These are phyloP conservation scores for Fomitopsis schrenkii DNA, from an alignment of 1,284 basidiomycete species.

Conservation along the genomic window DNA sequence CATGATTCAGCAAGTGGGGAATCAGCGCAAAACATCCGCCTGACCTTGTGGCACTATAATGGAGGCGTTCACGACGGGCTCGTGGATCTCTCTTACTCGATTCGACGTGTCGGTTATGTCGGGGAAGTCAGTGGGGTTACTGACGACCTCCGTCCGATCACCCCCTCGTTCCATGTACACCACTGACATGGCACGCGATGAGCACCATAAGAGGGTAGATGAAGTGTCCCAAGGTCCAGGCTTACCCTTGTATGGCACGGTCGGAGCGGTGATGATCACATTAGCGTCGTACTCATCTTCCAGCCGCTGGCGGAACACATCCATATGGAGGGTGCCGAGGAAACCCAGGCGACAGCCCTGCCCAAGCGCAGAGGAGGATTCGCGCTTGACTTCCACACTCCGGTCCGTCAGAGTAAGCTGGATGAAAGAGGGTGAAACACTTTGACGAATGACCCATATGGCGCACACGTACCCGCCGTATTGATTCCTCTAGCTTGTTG, in stretches of 20 bases:
- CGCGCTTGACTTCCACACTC: slow-evolving; percentile 88
- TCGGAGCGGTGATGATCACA: slow-evolving; percentile 89
- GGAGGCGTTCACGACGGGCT: slow-evolving; percentile 87
- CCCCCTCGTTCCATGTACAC: slow-evolving; percentile 51
- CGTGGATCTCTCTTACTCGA: slow-evolving; percentile 74
- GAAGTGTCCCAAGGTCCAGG: slow-evolving; percentile 7
- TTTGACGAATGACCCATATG: slow-evolving; percentile 3
- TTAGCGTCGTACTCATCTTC: slow-evolving; percentile 96
- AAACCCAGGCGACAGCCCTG: slow-evolving; percentile 96
- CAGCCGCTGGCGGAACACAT: slow-evolving; percentile 92
- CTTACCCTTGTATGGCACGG: slow-evolving; percentile 87
- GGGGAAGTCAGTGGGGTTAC: slow-evolving; percentile 93
- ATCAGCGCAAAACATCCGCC: slow-evolving; percentile 9
- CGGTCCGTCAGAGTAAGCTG: slow-evolving; percentile 85
- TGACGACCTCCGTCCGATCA: slow-evolving; percentile 61
- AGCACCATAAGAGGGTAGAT: slow-evolving; percentile 6
- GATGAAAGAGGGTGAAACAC: slow-evolving; percentile 8
- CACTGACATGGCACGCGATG: slow-evolving; percentile 40
- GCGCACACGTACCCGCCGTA: slow-evolving; percentile 66
- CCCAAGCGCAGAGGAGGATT: slow-evolving; percentile 91
- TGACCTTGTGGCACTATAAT: slow-evolving; percentile 89
- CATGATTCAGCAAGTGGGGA: neutral
- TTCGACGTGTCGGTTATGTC: slow-evolving; percentile 64
- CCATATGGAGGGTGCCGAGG: slow-evolving; percentile 95
- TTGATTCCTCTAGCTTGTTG: slow-evolving; percentile 92